Evolutionary conservation across 768 basidiomycete species (phyloP).

Genomic region (Tylopilus plumbeoviolaceoides): DNA sequence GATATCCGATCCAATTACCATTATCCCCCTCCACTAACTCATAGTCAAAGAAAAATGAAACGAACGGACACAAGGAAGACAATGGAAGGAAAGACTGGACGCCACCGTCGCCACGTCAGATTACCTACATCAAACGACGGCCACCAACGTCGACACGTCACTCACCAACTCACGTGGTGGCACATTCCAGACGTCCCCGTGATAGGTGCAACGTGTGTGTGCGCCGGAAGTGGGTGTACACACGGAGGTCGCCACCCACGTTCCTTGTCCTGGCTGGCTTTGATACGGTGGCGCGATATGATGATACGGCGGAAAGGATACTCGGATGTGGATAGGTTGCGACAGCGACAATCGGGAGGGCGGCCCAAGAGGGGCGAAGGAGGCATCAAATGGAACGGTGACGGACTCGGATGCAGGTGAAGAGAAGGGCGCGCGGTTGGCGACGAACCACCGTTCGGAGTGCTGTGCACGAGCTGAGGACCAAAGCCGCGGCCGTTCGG

Average conservation of each 20-base stretch:
- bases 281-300: constrained; percentile 14
- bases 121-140: background rate
- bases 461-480: no score
- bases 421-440: background rate
- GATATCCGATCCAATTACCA: constrained; percentile 21
- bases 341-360: constrained; percentile 17
- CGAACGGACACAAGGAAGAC: constrained; percentile 16
- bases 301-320: constrained; percentile 21
- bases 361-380: constrained; percentile 6
- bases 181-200: constrained; percentile 24
- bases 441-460: no score
- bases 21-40: constrained; percentile 4
- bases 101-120: background rate
- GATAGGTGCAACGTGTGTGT: constrained; percentile 10
- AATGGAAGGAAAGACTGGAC: background rate
- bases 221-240: constrained; percentile 16
- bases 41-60: constrained; percentile 10
- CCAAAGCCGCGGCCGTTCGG: background rate
- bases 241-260: constrained; percentile 22
- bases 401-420: constrained; percentile 11
- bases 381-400: constrained; percentile 10
- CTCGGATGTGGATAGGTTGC: constrained; percentile 15
- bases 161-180: constrained; percentile 25
- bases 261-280: constrained; percentile 9
- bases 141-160: constrained; percentile 1